These are phyloP conservation scores for Aurinia saxatilis DNA, from an alignment of 345 rosid species.

Conservation along the genomic window DNA sequence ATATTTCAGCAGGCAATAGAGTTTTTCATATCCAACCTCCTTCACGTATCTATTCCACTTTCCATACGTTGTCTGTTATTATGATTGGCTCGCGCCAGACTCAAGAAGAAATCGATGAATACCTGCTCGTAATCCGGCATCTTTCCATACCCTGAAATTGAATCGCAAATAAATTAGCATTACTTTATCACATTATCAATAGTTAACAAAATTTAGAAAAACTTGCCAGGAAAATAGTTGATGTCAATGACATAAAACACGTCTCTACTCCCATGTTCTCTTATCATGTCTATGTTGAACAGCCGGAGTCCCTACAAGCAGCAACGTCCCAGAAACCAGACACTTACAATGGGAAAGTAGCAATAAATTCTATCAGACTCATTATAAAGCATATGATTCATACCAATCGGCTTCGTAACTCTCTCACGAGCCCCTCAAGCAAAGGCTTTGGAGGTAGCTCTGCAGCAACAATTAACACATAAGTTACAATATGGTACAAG, in stretches of 20 bases:
- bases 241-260: conserved; percentile 81
- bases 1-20: neutral
- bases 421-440: conserved; percentile 72
- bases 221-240: conserved; percentile 91
- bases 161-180: neutral
- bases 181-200: neutral
- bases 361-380: neutral
- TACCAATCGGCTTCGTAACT: conserved; percentile 65
- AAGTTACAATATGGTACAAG: neutral
- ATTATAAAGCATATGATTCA: neutral
- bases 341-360: neutral
- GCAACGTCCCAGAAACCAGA: neutral
- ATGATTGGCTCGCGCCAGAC: conserved; percentile 34
- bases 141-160: conserved; percentile 71
- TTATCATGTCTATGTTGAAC: conserved; percentile 88
- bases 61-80: conserved; percentile 22
- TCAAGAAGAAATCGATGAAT: conserved; percentile 62
- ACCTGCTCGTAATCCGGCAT: conserved; percentile 78
- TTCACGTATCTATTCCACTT: neutral
- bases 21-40: neutral
- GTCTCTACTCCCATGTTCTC: conserved; percentile 68
- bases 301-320: conserved; percentile 55
- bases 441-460: conserved; percentile 84
- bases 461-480: conserved; percentile 31
- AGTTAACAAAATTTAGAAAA: neutral